These are phyloP conservation scores for Teunomyces pallodes DNA, from an alignment of 805 yeast species.

Conservation along the genomic window DNA sequence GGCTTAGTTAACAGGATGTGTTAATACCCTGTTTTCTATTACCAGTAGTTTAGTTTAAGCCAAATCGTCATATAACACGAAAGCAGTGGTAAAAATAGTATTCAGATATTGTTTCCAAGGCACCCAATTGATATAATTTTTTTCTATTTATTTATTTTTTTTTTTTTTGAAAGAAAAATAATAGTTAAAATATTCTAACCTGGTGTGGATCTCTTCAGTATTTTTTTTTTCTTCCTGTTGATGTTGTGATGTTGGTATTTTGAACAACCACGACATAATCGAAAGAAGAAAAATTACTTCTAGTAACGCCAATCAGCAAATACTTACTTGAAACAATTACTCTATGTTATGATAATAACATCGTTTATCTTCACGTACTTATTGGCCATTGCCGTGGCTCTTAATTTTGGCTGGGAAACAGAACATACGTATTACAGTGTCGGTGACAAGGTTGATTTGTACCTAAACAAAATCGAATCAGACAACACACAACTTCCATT, in stretches of 20 bases:
- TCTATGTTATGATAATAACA: conserved; percentile 2
- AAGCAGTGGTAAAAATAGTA: no score
- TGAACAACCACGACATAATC: background rate
- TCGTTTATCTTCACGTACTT: background rate
- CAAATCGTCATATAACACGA: background rate
- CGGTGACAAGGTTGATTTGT: conserved; percentile 65
- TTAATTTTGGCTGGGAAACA: conserved; percentile 23
- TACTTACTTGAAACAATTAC: background rate
- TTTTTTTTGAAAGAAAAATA: no score
- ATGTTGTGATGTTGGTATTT: background rate
- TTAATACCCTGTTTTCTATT: background rate
- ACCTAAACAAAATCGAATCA: conserved; percentile 77
- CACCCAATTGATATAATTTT: no score
- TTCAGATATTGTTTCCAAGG: no score
- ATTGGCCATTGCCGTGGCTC: background rate
- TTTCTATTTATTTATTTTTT: no score
- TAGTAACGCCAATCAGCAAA: background rate
- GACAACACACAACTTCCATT: conserved; percentile 75
- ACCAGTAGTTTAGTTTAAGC: background rate
- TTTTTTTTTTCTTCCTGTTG: background rate
- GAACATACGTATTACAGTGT: conserved; percentile 35
- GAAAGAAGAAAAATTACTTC: background rate
- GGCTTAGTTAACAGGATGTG: background rate
- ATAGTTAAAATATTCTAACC: background rate
- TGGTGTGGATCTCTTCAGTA: background rate